These are phyloP conservation scores for Spathaspora girioi DNA, from an alignment of 805 yeast genomes.

Conservation along the genomic window DNA sequence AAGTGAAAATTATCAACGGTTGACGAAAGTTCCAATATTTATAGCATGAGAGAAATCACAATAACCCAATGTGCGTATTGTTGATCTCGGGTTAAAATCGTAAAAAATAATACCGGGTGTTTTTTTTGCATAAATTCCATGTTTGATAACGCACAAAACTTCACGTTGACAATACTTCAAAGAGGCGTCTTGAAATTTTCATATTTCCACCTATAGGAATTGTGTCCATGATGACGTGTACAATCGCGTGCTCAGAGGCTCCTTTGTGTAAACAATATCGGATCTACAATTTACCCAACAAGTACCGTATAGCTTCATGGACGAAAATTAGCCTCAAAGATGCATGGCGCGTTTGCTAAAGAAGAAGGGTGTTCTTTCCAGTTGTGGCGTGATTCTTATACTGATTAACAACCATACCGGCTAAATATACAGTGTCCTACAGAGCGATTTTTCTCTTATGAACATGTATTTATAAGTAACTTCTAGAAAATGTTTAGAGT, in stretches of 20 bases:
- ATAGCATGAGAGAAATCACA: not conserved
- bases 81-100: not conserved
- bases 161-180: not conserved
- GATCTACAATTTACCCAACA: slow-evolving; percentile 1
- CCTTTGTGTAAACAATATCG: slow-evolving; percentile 1
- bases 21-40: not conserved
- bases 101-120: not conserved
- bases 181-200: not conserved
- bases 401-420: too few species aligned
- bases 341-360: too few species aligned
- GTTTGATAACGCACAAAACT: not conserved
- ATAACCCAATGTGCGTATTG: not conserved
- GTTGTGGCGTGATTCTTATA: too few species aligned
- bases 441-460: too few species aligned
- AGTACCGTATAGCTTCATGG: not conserved
- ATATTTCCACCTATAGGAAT: too few species aligned
- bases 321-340: too few species aligned
- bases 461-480: slow-evolving; percentile 3
- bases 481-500: slow-evolving; percentile 1
- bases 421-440: too few species aligned
- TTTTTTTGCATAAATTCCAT: not conserved
- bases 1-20: not conserved
- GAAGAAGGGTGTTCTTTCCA: too few species aligned
- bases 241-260: not conserved
- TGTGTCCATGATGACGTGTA: not conserved